A percentile compares a stretch with the other conserved stretches of the same genome.
These are phyloP conservation scores for Aspergillus carlsbadensis DNA, from an alignment of 495 filamentous ascomycete species.

Conservation along the genomic window DNA sequence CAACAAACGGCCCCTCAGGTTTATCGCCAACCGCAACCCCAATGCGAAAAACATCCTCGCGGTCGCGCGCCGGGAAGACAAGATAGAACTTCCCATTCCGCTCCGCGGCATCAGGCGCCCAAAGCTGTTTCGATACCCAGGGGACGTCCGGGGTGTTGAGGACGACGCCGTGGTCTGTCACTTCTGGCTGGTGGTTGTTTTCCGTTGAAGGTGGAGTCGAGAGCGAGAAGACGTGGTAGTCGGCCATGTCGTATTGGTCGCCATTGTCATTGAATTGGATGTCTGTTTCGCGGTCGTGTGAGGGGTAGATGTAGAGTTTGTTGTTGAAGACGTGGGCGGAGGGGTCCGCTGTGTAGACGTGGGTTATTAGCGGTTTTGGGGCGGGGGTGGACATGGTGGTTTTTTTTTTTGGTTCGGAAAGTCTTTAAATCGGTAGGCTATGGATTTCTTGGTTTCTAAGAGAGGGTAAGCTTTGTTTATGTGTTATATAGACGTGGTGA, in stretches of 20 bases:
- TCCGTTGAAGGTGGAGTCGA: conserved; percentile 17
- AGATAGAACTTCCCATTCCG: conserved; percentile 51
- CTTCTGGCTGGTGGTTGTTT: background rate
- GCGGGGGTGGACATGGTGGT: background rate
- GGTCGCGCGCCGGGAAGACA: conserved; percentile 48
- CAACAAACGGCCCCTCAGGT: conserved; percentile 47
- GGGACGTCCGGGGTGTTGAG: conserved; percentile 38
- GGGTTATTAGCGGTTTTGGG: conserved; percentile 51
- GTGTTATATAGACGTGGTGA: background rate
- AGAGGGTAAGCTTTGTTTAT: background rate
- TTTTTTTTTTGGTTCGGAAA: no score
- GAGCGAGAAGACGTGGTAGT: conserved; percentile 53
- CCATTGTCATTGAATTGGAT: conserved; percentile 72
- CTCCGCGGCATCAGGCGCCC: conserved; percentile 48
- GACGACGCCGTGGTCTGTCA: conserved; percentile 44
- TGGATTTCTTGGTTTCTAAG: no score
- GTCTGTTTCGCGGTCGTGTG: conserved; percentile 42
- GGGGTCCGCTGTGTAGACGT: conserved; percentile 63
- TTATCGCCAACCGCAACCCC: conserved; percentile 44
- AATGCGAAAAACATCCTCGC: conserved; percentile 60
- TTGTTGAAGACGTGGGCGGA: conserved; percentile 51
- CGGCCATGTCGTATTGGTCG: conserved; percentile 76
- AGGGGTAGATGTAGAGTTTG: conserved; percentile 52
- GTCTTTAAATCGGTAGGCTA: no score
- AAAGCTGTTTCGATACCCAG: conserved; percentile 47